A percentile compares a stretch with the other conserved stretches of the same genome.
phyloP scores from a whole-genome alignment of 192 early-diverging fungal species.

The Spizellomyces sp. region DNA sequence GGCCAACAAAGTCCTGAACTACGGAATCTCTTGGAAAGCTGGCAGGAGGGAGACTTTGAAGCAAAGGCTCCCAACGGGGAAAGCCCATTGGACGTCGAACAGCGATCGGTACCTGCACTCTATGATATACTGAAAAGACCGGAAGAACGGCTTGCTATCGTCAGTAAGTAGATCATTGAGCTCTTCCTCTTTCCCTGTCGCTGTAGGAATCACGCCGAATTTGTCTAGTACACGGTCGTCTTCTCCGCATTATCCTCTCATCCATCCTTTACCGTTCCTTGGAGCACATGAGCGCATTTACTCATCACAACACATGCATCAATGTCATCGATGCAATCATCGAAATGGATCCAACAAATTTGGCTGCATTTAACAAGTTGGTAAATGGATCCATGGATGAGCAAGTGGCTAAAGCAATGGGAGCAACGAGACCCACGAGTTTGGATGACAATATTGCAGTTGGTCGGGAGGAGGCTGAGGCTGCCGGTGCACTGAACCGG shows the following conservation, averaged over 20 bases:
- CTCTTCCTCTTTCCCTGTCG: background rate
- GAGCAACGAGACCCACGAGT: background rate
- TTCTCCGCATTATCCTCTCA: conserved; percentile 56
- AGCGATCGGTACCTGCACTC: conserved; percentile 43
- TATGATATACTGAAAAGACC: conserved; percentile 41
- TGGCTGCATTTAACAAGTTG: too few relatives aligned
- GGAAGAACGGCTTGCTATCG: conserved; percentile 35
- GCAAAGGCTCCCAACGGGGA: conserved; percentile 49
- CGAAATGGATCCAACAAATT: conserved; percentile 19
- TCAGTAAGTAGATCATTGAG: conserved; percentile 30
- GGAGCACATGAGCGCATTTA: conserved; percentile 45
- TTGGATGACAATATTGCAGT: conserved; percentile 34
- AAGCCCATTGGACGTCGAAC: conserved; percentile 48
- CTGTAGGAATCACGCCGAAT: conserved; percentile 15
- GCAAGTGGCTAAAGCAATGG: background rate
- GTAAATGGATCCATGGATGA: background rate
- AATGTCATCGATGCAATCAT: conserved; percentile 55
- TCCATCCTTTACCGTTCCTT: conserved; percentile 46
- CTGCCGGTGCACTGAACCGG: too few relatives aligned
- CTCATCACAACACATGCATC: conserved; percentile 55
- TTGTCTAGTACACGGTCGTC: conserved; percentile 52
- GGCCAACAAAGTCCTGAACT: conserved; percentile 34
- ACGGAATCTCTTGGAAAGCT: conserved; percentile 36
- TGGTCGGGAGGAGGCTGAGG: background rate
- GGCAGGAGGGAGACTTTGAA: conserved; percentile 50